Percentiles rank a stretch among this genome's conserved stretches.
Conservation (phyloP, 257 asterid genomes). For the Cruciata laevipes region DNA sequence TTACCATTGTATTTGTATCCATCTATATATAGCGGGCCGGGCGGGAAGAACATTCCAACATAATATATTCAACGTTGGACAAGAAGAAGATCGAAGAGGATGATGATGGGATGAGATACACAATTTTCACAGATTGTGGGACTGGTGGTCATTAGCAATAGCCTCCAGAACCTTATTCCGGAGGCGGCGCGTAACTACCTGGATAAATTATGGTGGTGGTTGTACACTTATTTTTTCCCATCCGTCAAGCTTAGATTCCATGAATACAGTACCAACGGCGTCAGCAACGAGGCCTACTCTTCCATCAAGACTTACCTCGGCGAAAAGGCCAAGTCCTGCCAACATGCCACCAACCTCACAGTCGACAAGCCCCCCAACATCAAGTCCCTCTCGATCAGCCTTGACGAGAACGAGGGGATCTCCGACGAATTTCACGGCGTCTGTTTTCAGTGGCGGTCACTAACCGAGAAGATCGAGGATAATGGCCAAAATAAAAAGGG, state of each 20-base stretch:
- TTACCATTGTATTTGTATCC: no score
- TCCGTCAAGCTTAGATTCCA: not conserved
- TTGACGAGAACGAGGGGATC: no score
- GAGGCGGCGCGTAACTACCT: not conserved
- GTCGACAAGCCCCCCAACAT: not conserved
- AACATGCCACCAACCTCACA: conserved; percentile 15
- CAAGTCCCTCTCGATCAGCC: no score
- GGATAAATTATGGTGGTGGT: not conserved
- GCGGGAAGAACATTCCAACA: no score
- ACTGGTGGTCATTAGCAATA: not conserved
- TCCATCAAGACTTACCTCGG: conserved; percentile 15
- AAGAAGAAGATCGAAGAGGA: no score
- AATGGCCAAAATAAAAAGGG: no score
- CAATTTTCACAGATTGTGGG: not conserved
- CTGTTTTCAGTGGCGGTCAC: no score
- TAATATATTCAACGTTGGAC: no score
- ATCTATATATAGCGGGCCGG: no score
- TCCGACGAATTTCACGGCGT: no score
- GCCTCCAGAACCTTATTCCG: not conserved
- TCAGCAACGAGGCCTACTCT: conserved; percentile 3
- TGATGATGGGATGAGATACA: no score
- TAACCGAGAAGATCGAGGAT: no score
- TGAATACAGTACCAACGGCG: not conserved
- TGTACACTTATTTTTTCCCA: not conserved
- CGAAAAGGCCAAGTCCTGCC: conserved; percentile 17